Evolutionary conservation across 2,329 filamentous ascomycete genomes (phyloP).

Genomic region (Penicillium sp.): DNA sequence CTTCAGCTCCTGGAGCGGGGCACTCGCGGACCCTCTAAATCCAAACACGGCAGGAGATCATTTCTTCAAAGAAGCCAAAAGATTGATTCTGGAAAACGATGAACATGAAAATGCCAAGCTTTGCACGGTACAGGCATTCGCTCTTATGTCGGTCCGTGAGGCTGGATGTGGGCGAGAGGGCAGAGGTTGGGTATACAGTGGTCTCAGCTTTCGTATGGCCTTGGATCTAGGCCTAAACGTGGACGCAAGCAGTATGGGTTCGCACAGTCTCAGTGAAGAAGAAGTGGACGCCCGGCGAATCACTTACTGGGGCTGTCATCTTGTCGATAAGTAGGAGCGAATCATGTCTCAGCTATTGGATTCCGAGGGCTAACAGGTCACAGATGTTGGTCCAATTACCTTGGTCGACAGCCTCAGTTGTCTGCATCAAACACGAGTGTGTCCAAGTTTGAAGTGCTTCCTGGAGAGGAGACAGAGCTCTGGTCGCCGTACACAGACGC

Average conservation of each 20-base stretch:
- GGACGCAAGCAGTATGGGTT: constrained; percentile 62
- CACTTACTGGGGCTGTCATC: constrained; percentile 95
- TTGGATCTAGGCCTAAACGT: constrained; percentile 89
- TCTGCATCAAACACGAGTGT: constrained; percentile 73
- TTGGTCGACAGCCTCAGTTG: constrained; percentile 83
- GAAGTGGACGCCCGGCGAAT: constrained; percentile 85
- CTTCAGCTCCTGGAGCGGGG: constrained; percentile 72
- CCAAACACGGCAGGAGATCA: constrained; percentile 86
- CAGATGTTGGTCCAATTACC: constrained; percentile 91
- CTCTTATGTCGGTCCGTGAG: constrained; percentile 92
- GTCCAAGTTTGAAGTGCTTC: constrained; percentile 85
- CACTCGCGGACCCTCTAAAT: constrained; percentile 65
- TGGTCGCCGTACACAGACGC: constrained; percentile 88
- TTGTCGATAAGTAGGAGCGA: constrained; percentile 75
- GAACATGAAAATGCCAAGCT: constrained; percentile 85
- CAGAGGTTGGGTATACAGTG: constrained; percentile 96
- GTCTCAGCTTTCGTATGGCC: constrained; percentile 97
- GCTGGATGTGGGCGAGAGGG: constrained; percentile 90
- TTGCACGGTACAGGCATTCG: constrained; percentile 86
- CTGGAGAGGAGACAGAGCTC: constrained; percentile 72
- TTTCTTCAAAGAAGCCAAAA: constrained; percentile 91
- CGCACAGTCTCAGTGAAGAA: constrained; percentile 63
- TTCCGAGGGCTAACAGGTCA: constrained; percentile 10
- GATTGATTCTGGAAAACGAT: constrained; percentile 81
- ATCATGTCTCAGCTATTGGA: not conserved